Evolutionary conservation across 2,329 filamentous ascomycete species (phyloP).

Genomic region (Nemania abortiva): DNA sequence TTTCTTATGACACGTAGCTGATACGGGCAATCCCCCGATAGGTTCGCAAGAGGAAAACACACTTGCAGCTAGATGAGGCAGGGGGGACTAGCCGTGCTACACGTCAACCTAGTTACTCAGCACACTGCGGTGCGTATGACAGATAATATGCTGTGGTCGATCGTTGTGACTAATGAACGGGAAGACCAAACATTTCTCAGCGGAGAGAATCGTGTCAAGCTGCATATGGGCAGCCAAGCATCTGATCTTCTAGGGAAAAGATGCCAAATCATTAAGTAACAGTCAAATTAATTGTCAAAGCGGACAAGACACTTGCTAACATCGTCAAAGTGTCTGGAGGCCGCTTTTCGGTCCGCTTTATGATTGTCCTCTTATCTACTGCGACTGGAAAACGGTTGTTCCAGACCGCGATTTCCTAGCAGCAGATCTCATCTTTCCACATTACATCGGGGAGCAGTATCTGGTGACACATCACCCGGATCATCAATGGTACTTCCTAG

Average conservation of each 20-base stretch:
- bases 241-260: background rate
- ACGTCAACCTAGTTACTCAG: too few species aligned
- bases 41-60: background rate
- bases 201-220: background rate
- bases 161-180: background rate
- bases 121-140: too few species aligned
- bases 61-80: too few species aligned
- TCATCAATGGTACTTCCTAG: conserved; percentile 3
- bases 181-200: background rate
- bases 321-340: background rate
- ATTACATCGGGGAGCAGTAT: background rate
- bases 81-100: too few species aligned
- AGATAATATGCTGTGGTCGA: background rate
- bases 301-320: background rate
- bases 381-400: background rate
- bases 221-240: background rate
- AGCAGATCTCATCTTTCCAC: background rate
- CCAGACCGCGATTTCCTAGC: background rate
- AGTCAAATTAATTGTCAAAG: background rate
- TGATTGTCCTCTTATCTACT: background rate
- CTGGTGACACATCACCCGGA: background rate
- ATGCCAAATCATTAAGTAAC: background rate
- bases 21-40: too few species aligned
- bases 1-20: too few species aligned
- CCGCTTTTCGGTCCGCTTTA: background rate